These are phyloP conservation scores for Kodamaea laetipori DNA, from an alignment of 805 yeast genomes.

Conservation along the genomic window DNA sequence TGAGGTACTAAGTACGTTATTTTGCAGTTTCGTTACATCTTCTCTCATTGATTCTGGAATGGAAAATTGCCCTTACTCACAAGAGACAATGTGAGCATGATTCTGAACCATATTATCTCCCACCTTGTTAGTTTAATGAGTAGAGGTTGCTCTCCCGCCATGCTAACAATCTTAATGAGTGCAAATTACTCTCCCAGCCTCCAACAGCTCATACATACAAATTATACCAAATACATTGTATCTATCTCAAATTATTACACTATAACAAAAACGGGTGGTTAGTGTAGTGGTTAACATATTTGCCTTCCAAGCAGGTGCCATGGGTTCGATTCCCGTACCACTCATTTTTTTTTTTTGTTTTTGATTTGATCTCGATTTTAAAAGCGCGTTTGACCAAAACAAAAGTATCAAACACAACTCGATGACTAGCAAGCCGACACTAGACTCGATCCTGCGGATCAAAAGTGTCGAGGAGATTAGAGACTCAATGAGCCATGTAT, in stretches of 20 bases:
- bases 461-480: constrained; percentile 25
- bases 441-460: constrained; percentile 22
- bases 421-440: constrained; percentile 15
- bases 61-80: no score
- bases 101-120: no score
- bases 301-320: constrained; percentile 94
- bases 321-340: constrained; percentile 94
- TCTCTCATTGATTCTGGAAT: no score
- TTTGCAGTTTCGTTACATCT: no score
- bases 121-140: no score
- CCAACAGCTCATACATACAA: no score
- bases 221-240: no score
- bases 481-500: constrained; percentile 60
- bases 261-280: constrained; percentile 58
- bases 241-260: neutral
- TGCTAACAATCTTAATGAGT: no score
- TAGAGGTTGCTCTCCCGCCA: no score
- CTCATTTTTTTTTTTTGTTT: constrained; percentile 47
- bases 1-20: no score
- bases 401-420: neutral
- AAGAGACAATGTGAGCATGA: no score
- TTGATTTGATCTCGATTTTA: neutral
- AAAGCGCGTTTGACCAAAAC: constrained; percentile 7
- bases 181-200: no score
- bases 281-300: constrained; percentile 91